Base-by-base conservation (phyloP, 495 filamentous ascomycete species). In the Baudoinia panamericana region DNA sequence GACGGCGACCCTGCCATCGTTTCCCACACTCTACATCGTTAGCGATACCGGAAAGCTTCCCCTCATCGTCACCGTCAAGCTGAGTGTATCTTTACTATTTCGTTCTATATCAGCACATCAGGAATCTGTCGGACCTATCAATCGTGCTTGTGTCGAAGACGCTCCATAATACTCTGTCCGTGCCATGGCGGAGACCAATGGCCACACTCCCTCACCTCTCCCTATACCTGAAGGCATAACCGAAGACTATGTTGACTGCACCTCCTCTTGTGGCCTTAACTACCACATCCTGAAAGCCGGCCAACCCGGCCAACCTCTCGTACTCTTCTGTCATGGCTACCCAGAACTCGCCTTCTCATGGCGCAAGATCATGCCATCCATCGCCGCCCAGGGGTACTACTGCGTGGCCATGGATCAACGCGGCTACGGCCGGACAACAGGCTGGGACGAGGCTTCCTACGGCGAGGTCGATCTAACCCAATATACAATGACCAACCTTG, bases 301-400 rank as follows among this genome's bases (percentile, higher is more conserved):
- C 18, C 20, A 37, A 10, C 30, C 51, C 5, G 22, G 58, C 58
- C 11, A 68, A 62, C 76, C 75, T 0, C 66, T 81, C 31, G 57
- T 83, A 22, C 56, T 81, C 15, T 70, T 78, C 45, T 64, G 72
- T 38, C 78, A 79, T 54, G 77, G 76, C 16, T 81, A 70, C 47
- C 76, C 77, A 6, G 76, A 82, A 50, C 64, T 81, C 15, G 74
- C 77, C 31, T 82, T 68, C 56, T 79, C 76, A 23, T 81, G 76
- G 76, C 73, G 76, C 39, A 71, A 75, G 30, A 56, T 79, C 10
- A 63, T 81, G 42, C 68, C 71, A 13, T 36, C 56, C 2, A 56
- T 83, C 17, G 71, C 76, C 8, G 54, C 46, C 4, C 61, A 68
- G 2, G 73, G 72, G 22, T 81, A 72, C 56, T 64, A 75, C 55